Percentiles rank a stretch among this genome's conserved stretches.
Conservation (phyloP, 1,284 basidiomycete genomes). For the Sporisorium exsertum region DNA sequence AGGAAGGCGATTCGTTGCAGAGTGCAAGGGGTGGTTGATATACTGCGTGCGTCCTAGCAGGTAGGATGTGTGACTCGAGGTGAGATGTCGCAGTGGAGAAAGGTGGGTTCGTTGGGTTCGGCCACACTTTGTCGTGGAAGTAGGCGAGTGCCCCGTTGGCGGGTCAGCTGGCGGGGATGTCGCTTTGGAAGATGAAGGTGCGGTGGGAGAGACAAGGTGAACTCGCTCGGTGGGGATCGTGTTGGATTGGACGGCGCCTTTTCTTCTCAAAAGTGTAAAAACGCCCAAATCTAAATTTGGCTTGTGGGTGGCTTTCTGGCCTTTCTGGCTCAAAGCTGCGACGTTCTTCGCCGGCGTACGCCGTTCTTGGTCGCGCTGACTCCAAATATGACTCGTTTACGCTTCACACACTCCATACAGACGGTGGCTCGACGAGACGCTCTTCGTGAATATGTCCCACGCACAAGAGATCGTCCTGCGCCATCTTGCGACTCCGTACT, state of each 20-base stretch:
- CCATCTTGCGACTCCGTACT: not conserved
- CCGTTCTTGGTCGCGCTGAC: too few species aligned
- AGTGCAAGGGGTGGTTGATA: not conserved
- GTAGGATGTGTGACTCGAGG: not conserved
- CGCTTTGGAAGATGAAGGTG: not conserved
- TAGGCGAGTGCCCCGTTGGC: too few species aligned
- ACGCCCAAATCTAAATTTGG: not conserved
- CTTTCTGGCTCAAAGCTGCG: not conserved
- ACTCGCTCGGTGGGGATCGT: not conserved
- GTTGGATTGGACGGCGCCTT: not conserved
- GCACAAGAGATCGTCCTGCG: not conserved
- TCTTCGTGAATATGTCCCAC: too few species aligned
- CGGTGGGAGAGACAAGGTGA: not conserved
- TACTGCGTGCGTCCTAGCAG: not conserved
- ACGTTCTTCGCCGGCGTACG: not conserved
- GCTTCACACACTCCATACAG: not conserved
- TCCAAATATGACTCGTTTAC: slow-evolving; percentile 5
- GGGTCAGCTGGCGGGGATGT: not conserved
- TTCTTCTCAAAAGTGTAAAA: slow-evolving; percentile 2
- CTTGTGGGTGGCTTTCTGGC: not conserved
- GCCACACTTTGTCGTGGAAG: not conserved
- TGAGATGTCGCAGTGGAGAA: not conserved
- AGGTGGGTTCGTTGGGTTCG: not conserved
- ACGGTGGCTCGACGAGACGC: not conserved
- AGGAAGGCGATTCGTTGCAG: not conserved